Conservation (phyloP, 2,329 filamentous ascomycete species). For the Microdochium nivale region DNA sequence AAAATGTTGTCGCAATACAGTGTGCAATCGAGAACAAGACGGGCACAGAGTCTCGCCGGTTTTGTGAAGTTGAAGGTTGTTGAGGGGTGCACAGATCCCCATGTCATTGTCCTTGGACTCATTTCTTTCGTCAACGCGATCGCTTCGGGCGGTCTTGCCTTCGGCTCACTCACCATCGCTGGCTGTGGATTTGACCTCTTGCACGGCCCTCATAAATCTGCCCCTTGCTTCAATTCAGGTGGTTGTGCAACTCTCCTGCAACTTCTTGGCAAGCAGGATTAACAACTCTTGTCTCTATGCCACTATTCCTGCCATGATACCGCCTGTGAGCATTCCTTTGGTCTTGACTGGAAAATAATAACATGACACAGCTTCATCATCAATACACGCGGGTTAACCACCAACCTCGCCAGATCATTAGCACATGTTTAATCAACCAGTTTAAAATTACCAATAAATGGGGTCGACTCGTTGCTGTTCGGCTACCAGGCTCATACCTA, state of each 20-base stretch:
- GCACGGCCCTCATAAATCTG: conserved; percentile 14
- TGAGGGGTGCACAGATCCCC: conserved; percentile 13
- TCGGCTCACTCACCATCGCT: conserved; percentile 16
- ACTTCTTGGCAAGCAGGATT: conserved; percentile 11
- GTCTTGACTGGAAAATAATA: too few relatives aligned
- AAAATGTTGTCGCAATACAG: conserved; percentile 18
- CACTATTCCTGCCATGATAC: conserved; percentile 19
- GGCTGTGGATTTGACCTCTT: conserved; percentile 15
- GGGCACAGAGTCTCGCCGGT: conserved; percentile 14
- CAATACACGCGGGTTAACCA: neutral
- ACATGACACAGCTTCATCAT: too few relatives aligned
- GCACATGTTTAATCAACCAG: conserved; percentile 20
- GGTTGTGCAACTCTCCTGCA: conserved; percentile 12
- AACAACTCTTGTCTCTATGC: conserved; percentile 17
- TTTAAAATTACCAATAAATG: conserved; percentile 16
- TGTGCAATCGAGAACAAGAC: conserved; percentile 18
- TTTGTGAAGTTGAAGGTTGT: conserved; percentile 12
- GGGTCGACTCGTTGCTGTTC: conserved; percentile 20
- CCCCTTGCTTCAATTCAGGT: conserved; percentile 14
- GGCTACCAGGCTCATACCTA: conserved; percentile 19
- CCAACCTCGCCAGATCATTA: conserved; percentile 14
- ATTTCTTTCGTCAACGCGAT: conserved; percentile 16
- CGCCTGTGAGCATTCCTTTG: conserved; percentile 13
- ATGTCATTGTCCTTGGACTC: conserved; percentile 14
- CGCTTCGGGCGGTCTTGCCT: conserved; percentile 14